A percentile compares a stretch with the other conserved stretches of the same genome.
phyloP scores from a whole-genome alignment of 768 basidiomycete genomes.

The Kwoniella sp. region DNA sequence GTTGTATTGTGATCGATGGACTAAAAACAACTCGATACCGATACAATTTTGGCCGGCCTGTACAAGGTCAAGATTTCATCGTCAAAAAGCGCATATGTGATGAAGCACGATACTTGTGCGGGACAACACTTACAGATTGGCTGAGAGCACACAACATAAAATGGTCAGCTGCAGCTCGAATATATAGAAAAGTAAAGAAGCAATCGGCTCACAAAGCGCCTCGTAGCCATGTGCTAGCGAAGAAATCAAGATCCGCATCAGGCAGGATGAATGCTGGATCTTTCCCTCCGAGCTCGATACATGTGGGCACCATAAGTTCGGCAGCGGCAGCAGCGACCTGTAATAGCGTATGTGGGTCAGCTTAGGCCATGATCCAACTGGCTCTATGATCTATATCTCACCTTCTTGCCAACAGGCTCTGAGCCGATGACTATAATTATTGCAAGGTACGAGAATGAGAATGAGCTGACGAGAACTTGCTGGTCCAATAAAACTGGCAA shows the following conservation, averaged over 20 bases:
- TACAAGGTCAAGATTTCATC: not conserved
- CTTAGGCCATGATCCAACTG: not conserved
- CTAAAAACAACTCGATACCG: constrained; percentile 89
- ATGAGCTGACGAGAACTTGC: not conserved
- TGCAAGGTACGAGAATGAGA: too few species aligned
- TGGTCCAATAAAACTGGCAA: not conserved
- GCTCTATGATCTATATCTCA: constrained; percentile 2
- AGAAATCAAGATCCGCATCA: constrained; percentile 76
- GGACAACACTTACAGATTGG: constrained; percentile 37
- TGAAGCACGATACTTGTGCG: not conserved
- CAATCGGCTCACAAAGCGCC: constrained; percentile 75
- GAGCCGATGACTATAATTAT: constrained; percentile 57
- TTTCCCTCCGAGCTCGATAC: constrained; percentile 94
- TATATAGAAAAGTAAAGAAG: not conserved
- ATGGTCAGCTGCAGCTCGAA: not conserved
- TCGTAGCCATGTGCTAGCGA: constrained; percentile 81
- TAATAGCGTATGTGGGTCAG: not conserved
- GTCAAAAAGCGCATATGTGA: not conserved
- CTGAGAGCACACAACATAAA: constrained; percentile 15
- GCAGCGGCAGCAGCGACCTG: constrained; percentile 78
- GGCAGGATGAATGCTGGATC: constrained; percentile 90
- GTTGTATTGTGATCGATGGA: constrained; percentile 76
- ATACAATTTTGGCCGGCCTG: constrained; percentile 88
- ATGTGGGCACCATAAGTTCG: constrained; percentile 83
- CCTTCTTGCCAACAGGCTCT: constrained; percentile 59